These are phyloP conservation scores for Populus pruinosa DNA, from an alignment of 345 rosid species.

Conservation along the genomic window DNA sequence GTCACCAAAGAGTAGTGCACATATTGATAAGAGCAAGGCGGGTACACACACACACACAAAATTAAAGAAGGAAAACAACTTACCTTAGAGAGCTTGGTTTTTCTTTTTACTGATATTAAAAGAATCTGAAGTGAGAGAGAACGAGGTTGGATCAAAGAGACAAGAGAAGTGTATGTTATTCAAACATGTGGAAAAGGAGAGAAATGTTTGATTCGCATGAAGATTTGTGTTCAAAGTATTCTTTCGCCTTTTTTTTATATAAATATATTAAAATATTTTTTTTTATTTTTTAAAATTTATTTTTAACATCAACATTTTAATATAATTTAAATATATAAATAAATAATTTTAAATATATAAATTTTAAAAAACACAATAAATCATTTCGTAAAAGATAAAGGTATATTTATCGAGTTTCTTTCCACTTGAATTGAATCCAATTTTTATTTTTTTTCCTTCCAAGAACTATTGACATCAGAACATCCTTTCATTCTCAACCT, in stretches of 20 bases:
- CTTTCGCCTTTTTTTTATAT: too few relatives aligned
- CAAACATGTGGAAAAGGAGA: neutral
- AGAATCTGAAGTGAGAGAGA: neutral
- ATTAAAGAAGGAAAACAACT: neutral
- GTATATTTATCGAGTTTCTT: too few relatives aligned
- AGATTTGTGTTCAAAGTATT: neutral
- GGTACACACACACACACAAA: neutral
- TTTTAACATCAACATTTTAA: too few relatives aligned
- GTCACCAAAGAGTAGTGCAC: neutral
- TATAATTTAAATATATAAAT: too few relatives aligned
- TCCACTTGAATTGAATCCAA: too few relatives aligned
- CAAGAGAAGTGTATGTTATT: neutral
- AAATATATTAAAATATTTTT: too few relatives aligned
- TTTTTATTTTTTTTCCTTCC: too few relatives aligned
- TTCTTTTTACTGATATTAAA: neutral
- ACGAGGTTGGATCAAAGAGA: neutral
- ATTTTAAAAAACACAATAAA: fast-evolving
- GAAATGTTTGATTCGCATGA: neutral
- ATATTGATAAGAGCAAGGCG: neutral
- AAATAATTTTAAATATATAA: too few relatives aligned
- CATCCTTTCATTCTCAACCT: too few relatives aligned
- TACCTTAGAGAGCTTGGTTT: neutral
- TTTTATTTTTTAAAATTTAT: too few relatives aligned
- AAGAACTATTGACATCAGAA: too few relatives aligned
- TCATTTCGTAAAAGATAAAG: too few relatives aligned